Evolutionary conservation across 2,329 filamentous ascomycete genomes (phyloP).

Genomic region (Colletotrichum gigasporum): DNA sequence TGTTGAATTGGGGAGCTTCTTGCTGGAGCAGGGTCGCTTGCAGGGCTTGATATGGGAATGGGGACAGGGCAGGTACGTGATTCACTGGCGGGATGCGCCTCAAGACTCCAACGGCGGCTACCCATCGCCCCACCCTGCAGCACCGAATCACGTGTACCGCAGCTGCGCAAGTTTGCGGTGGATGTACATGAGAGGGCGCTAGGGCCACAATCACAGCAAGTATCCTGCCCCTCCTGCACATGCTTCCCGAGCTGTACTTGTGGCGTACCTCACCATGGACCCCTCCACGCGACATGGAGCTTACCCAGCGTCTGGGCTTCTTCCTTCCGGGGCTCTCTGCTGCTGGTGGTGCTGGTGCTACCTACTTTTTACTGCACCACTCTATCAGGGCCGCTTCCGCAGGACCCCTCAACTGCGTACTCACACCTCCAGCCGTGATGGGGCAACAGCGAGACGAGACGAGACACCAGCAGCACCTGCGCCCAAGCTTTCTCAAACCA

Average conservation of each 20-base stretch:
- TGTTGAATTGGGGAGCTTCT: constrained; percentile 13
- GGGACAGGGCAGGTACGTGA: constrained; percentile 14
- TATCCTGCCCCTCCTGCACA: constrained; percentile 28
- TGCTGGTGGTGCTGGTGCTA: background rate
- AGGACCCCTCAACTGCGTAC: background rate
- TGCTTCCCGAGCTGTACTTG: constrained; percentile 21
- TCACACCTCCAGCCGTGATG: background rate
- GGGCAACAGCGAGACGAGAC: background rate
- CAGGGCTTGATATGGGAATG: background rate
- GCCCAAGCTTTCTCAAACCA: background rate
- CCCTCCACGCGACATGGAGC: constrained; percentile 21
- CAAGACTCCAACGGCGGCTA: constrained; percentile 21
- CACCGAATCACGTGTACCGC: constrained; percentile 5
- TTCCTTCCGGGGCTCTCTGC: background rate
- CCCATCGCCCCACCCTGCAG: background rate
- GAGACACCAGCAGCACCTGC: background rate
- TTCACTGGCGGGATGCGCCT: background rate
- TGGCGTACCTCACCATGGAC: constrained; percentile 12
- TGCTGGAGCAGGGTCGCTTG: background rate
- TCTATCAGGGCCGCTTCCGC: background rate
- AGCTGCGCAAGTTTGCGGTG: background rate
- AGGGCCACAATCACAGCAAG: constrained; percentile 9
- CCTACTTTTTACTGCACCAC: background rate
- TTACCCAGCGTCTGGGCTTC: constrained; percentile 9
- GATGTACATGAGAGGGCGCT: constrained; percentile 7